Evolutionary conservation across 1,139 yeast species (phyloP).

Genomic region (Protomyces pachydermus): DNA sequence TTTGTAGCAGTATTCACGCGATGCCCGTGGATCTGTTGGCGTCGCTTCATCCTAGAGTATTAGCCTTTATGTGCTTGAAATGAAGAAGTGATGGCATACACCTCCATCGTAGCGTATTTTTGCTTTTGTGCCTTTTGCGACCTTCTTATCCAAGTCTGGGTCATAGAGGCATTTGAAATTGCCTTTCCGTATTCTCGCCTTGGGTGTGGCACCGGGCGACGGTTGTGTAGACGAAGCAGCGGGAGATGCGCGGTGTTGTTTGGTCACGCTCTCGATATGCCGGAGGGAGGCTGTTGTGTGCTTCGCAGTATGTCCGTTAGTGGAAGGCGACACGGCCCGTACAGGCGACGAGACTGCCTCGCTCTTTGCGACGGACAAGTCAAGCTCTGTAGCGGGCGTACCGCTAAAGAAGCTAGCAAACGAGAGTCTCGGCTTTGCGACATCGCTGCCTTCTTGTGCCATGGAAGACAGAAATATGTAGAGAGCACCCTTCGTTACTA

Average conservation of each 20-base stretch:
- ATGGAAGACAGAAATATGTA: not conserved
- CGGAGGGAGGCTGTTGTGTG: not conserved
- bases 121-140: constrained; percentile 10
- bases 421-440: not conserved
- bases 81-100: not conserved
- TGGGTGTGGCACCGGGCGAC: not conserved
- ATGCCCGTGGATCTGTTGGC: constrained; percentile 13
- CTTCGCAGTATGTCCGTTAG: not conserved
- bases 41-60: not conserved
- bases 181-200: constrained; percentile 1
- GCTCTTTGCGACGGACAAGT: not conserved
- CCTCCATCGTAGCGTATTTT: constrained; percentile 28
- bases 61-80: not conserved
- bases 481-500: too few relatives aligned
- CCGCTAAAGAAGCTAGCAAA: not conserved
- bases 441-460: not conserved
- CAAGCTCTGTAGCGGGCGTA: not conserved
- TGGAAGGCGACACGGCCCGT: not conserved
- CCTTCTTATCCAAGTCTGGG: constrained; percentile 28
- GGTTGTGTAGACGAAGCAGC: not conserved
- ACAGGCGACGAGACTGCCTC: not conserved
- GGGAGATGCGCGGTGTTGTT: not conserved
- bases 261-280: not conserved
- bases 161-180: constrained; percentile 27
- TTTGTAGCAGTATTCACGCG: constrained; percentile 21